These are phyloP conservation scores for Colletotrichum liriopes DNA, from an alignment of 2,329 filamentous ascomycete species.

Conservation along the genomic window DNA sequence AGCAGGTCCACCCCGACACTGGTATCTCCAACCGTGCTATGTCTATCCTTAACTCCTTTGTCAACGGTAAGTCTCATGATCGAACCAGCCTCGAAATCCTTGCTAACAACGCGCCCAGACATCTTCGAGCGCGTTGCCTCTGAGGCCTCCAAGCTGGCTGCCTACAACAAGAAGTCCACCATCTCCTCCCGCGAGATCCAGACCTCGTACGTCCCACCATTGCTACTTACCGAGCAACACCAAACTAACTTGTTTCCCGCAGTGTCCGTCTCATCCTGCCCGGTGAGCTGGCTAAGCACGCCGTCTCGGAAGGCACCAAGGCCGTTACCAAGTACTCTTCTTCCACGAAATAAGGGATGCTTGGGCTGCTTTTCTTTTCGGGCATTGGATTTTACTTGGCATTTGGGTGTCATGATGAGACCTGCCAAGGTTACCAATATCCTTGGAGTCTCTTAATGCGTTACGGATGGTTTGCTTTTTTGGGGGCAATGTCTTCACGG, in stretches of 20 bases:
- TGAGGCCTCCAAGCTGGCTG: constrained; percentile 98
- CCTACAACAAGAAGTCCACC: constrained; percentile 99
- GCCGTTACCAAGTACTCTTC: constrained; percentile 99
- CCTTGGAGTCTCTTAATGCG: constrained; percentile 77
- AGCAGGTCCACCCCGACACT: constrained; percentile 99
- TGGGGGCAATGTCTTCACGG: constrained; percentile 80
- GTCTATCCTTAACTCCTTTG: constrained; percentile 99
- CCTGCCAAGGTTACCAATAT: constrained; percentile 61
- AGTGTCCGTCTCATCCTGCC: constrained; percentile 96
- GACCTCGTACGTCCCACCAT: constrained; percentile 78
- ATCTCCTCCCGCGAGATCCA: constrained; percentile 99
- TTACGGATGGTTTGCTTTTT: constrained; percentile 80
- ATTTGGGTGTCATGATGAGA: constrained; percentile 74
- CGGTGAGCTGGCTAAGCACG: constrained; percentile 99
- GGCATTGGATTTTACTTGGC: constrained; percentile 70
- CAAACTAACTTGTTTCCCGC: constrained; percentile 69
- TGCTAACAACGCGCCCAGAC: constrained; percentile 68
- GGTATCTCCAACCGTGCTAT: constrained; percentile 99
- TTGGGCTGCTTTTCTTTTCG: constrained; percentile 72
- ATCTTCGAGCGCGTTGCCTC: constrained; percentile 99
- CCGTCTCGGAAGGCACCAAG: constrained; percentile 99
- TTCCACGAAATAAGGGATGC: constrained; percentile 89
- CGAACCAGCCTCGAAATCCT: too few relatives aligned
- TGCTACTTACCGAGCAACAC: neutral
- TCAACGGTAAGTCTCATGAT: constrained; percentile 79